phyloP scores from a whole-genome alignment of 1,284 basidiomycete species.

The Stygiomarasmius scandens region DNA sequence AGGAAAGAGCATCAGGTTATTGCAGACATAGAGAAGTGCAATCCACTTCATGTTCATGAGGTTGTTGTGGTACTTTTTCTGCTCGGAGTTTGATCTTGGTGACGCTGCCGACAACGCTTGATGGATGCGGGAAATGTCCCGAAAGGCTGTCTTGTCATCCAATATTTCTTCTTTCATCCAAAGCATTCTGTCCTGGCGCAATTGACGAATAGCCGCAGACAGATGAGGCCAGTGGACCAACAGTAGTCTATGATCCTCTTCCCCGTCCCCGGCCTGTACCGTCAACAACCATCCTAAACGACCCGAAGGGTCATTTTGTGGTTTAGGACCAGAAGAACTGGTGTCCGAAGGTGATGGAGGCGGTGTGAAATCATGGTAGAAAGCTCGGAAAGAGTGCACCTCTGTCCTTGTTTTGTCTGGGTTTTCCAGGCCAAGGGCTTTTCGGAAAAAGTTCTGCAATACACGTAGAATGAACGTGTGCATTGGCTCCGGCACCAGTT shows the following conservation, averaged over 20 bases:
- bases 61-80: neutral
- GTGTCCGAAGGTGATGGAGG: conserved; percentile 2
- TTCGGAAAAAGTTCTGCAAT: neutral
- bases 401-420: neutral
- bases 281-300: neutral
- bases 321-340: neutral
- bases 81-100: neutral
- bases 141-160: neutral
- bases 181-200: neutral
- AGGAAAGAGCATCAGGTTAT: conserved; percentile 1
- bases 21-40: conserved; percentile 3
- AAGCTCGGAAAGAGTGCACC: neutral
- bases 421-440: conserved; percentile 7
- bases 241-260: neutral
- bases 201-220: too few species aligned
- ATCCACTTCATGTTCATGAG: neutral
- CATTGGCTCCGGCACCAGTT: conserved; percentile 10
- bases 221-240: conserved; percentile 1
- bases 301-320: neutral
- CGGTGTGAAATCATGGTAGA: conserved; percentile 6
- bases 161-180: neutral
- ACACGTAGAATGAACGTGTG: conserved; percentile 5
- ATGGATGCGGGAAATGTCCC: neutral
- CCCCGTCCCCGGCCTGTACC: neutral
- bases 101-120: neutral